Evolutionary conservation across 108 stramenopile species (phyloP), one percentile per base, ranked within the genome.

Genomic region (Conticribra guillardii): DNA sequence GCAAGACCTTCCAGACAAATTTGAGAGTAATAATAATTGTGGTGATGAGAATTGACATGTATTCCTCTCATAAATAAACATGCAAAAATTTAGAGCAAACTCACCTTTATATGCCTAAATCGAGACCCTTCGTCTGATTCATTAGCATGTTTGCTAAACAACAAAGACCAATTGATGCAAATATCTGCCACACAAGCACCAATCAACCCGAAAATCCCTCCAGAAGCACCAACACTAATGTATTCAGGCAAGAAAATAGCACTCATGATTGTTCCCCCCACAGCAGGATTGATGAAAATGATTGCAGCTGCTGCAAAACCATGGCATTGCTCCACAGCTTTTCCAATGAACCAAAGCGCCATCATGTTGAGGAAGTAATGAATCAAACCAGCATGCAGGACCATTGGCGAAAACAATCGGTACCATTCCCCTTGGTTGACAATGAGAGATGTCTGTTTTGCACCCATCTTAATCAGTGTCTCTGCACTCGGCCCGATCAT

Each of bases 341-440:
- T 82, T 1, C 97, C 97, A 65, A 98, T 82, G 69, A 94, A 94
- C 71, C 84, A 84, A 45, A 97, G 66, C 0, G 91, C 96, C 15
- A 85, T 48, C 92, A 96, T 92, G 80, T 99, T 99, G 67, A 96
- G 78, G n/a, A 97, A 11, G 60, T 91, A 94, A 67, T 99, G 98
- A 9, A 99, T 81, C 37, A 99, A 32, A 2, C 98, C 98, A 0
- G 96, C 97, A 79, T 99, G 98, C 34, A 99, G 84, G 15, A 97
- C 82, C 82, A 97, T 90, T 4, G 98, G 88, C 21, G 90, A 87
- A 58, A 96, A 81, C 17, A 98, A 63, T 23, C 96, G 77, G 64
- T 77, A 97, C 87, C 90, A 93, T 63, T 97, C 88, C 33, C 89
- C 90, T 48, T 85, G 76, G 30, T 93, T 81, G 28, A 98, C 91